These are phyloP conservation scores for Lasiosphaeriaceae sp. DNA, from an alignment of 495 filamentous ascomycete species.

Conservation along the genomic window DNA sequence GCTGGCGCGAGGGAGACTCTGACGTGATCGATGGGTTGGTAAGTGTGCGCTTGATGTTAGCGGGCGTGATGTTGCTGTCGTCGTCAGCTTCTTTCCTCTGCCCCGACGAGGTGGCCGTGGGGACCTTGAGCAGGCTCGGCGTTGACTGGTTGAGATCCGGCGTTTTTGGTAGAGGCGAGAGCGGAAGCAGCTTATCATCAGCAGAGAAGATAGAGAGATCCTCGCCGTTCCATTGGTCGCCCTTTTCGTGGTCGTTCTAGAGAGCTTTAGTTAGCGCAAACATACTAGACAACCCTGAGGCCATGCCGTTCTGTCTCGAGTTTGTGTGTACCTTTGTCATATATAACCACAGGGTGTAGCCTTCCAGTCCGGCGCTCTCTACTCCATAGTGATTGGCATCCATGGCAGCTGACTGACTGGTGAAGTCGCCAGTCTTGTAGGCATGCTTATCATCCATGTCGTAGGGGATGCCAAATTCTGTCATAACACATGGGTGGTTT, in stretches of 20 bases:
- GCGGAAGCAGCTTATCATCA: constrained; percentile 71
- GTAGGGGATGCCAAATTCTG: constrained; percentile 95
- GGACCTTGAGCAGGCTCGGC: constrained; percentile 25
- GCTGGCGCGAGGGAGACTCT: constrained; percentile 44
- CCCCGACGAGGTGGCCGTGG: constrained; percentile 12
- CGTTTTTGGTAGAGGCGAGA: constrained; percentile 40
- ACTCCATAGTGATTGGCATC: constrained; percentile 95
- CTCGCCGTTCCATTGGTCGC: constrained; percentile 96
- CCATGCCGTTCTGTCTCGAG: background rate
- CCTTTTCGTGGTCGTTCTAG: constrained; percentile 82
- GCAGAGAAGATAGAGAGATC: constrained; percentile 85
- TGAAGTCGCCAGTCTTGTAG: constrained; percentile 95
- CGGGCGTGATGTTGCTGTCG: constrained; percentile 56
- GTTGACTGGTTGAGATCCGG: constrained; percentile 36
- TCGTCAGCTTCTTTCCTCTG: constrained; percentile 46
- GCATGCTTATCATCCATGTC: constrained; percentile 97
- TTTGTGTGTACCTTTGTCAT: constrained; percentile 54
- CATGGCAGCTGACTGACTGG: constrained; percentile 89
- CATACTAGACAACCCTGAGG: background rate
- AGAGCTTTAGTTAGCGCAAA: background rate
- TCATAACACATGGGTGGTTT: constrained; percentile 83
- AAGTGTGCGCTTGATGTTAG: constrained; percentile 69
- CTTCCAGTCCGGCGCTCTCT: constrained; percentile 74
- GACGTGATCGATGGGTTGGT: constrained; percentile 68
- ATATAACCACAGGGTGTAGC: constrained; percentile 89